Conservation (phyloP, 2,329 filamentous ascomycete species). For the Cercospora nicotianae region DNA sequence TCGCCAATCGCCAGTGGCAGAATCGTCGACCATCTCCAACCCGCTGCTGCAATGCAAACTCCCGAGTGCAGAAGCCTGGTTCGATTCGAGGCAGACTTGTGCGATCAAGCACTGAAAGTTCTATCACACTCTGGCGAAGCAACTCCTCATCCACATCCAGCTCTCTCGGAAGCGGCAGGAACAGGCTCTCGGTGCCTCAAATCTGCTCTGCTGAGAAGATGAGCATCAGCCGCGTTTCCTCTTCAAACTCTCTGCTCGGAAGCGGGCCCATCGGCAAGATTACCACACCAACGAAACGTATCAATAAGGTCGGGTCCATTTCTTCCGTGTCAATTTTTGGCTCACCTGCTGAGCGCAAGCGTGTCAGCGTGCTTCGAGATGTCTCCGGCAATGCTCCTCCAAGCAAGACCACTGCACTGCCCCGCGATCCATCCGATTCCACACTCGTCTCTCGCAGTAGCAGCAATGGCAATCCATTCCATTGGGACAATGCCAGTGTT, state of each 20-base stretch:
- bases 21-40: conserved; percentile 36
- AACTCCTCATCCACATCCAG: conserved; percentile 29
- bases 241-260: conserved; percentile 29
- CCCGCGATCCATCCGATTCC: conserved; percentile 43
- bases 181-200: conserved; percentile 36
- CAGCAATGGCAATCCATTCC: conserved; percentile 49
- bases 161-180: conserved; percentile 29
- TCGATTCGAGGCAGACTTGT: conserved; percentile 34
- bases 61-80: conserved; percentile 30
- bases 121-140: conserved; percentile 19
- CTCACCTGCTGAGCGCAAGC: conserved; percentile 42
- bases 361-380: conserved; percentile 35
- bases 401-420: conserved; percentile 30
- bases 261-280: conserved; percentile 34
- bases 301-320: conserved; percentile 33
- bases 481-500: conserved; percentile 43
- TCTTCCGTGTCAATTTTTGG: conserved; percentile 36
- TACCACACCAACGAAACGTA: conserved; percentile 37
- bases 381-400: conserved; percentile 36
- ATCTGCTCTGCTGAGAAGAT: conserved; percentile 40
- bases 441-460: conserved; percentile 43
- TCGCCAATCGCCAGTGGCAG: conserved; percentile 41
- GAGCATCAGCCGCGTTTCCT: conserved; percentile 40
- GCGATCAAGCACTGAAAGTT: conserved; percentile 31
- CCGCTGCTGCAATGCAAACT: conserved; percentile 29